A percentile compares a stretch with the other conserved stretches of the same genome.
phyloP scores from a whole-genome alignment of 441 rosid species.

The Arabidopsis hybrid region DNA sequence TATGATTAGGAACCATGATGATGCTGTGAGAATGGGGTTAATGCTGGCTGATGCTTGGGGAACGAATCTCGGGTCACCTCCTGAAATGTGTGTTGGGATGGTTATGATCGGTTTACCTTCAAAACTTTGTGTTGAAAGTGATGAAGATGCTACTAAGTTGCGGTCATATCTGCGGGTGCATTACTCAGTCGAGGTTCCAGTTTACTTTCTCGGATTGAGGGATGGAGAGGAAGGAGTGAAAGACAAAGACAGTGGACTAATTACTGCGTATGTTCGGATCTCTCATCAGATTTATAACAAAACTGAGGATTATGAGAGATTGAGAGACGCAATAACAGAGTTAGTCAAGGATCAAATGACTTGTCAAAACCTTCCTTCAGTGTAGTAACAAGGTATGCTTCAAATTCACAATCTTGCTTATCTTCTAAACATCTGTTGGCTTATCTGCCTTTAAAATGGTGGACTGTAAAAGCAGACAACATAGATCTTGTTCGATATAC shows the following conservation, averaged over 20 bases:
- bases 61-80: constrained; percentile 77
- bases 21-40: constrained; percentile 78
- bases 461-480: neutral
- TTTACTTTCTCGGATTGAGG: constrained; percentile 60
- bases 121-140: constrained; percentile 53
- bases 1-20: constrained; percentile 76
- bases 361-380: constrained; percentile 53
- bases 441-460: neutral
- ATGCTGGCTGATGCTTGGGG: constrained; percentile 86
- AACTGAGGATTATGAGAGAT: constrained; percentile 70
- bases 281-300: constrained; percentile 87
- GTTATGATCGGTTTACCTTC: constrained; percentile 91
- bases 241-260: constrained; percentile 63
- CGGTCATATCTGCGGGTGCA: constrained; percentile 68
- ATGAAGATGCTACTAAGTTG: constrained; percentile 68
- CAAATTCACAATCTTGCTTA: constrained; percentile 3
- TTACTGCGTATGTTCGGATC: constrained; percentile 77
- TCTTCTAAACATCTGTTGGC: neutral
- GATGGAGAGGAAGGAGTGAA: constrained; percentile 65
- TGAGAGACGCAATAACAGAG: constrained; percentile 69
- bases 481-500: neutral
- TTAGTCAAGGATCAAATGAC: constrained; percentile 52
- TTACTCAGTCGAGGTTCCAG: constrained; percentile 81
- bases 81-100: constrained; percentile 88
- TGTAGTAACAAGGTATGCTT: constrained; percentile 51